These are phyloP conservation scores for Chaetomiaceae sp. DNA, from an alignment of 2,329 filamentous ascomycete genomes.

Conservation along the genomic window DNA sequence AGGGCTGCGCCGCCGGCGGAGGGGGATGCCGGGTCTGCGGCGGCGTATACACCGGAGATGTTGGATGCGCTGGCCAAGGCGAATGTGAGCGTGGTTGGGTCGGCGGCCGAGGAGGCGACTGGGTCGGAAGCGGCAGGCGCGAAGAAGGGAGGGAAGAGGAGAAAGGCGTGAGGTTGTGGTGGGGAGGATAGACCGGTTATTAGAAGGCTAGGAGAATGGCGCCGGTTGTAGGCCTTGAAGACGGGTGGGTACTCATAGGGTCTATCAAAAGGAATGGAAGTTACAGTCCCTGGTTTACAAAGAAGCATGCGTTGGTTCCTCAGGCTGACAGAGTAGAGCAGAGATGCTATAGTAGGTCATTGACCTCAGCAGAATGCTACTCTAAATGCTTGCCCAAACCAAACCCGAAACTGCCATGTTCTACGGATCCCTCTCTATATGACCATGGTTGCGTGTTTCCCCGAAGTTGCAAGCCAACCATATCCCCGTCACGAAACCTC, in stretches of 20 bases:
- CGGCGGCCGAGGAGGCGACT: conserved; percentile 26
- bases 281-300: neutral
- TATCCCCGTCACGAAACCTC: too few species aligned
- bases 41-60: conserved; percentile 39
- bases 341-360: too few species aligned
- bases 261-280: neutral
- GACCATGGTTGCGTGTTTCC: too few species aligned
- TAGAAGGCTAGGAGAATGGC: neutral
- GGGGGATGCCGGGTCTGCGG: conserved; percentile 29
- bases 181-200: neutral
- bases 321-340: too few species aligned
- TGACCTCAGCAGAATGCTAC: too few species aligned
- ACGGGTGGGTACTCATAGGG: neutral
- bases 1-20: conserved; percentile 41
- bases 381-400: too few species aligned
- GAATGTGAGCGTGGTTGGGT: conserved; percentile 18
- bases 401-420: too few species aligned
- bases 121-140: conserved; percentile 31
- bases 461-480: too few species aligned
- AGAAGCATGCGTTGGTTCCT: too few species aligned
- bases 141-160: conserved; percentile 43
- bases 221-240: neutral
- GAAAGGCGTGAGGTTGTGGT: conserved; percentile 38
- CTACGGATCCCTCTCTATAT: too few species aligned
- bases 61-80: conserved; percentile 42